Evolutionary conservation across 768 basidiomycete species (phyloP).

Genomic region (Trametes coccinea): DNA sequence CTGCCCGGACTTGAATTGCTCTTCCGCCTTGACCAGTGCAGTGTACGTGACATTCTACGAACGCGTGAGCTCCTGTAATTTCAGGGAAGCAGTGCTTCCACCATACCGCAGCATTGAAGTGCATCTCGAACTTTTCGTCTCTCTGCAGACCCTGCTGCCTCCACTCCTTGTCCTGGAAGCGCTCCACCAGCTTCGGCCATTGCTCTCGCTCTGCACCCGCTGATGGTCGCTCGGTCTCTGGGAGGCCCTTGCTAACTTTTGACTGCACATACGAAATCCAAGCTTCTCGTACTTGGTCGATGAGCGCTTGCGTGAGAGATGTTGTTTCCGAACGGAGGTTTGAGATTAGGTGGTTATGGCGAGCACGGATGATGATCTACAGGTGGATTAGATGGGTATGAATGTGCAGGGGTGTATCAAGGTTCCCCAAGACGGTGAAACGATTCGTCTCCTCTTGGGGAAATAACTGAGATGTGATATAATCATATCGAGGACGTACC

Average conservation of each 20-base stretch:
- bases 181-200: slow-evolving; percentile 55
- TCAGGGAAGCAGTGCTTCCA: slow-evolving; percentile 28
- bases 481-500: slow-evolving; percentile 45
- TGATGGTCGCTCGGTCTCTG: slow-evolving; percentile 46
- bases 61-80: not conserved
- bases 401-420: too few species aligned
- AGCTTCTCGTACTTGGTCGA: slow-evolving; percentile 57
- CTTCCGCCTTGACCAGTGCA: slow-evolving; percentile 55
- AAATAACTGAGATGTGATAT: too few species aligned
- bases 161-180: slow-evolving; percentile 57
- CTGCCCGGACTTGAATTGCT: slow-evolving; percentile 43
- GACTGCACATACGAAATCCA: slow-evolving; percentile 67
- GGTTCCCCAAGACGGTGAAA: too few species aligned
- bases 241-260: slow-evolving; percentile 65
- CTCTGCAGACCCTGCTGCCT: slow-evolving; percentile 68
- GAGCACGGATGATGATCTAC: slow-evolving; percentile 91
- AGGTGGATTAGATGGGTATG: too few species aligned
- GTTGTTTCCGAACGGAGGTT: slow-evolving; percentile 56
- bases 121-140: slow-evolving; percentile 93
- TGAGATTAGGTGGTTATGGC: slow-evolving; percentile 74
- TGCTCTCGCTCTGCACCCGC: slow-evolving; percentile 49
- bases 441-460: too few species aligned
- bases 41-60: slow-evolving; percentile 48
- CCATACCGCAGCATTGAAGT: slow-evolving; percentile 72
- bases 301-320: slow-evolving; percentile 55